Evolutionary conservation across 495 filamentous ascomycete genomes (phyloP), one percentile per base, ranked within the genome.

Genomic region (Chaetomium tenue): DNA sequence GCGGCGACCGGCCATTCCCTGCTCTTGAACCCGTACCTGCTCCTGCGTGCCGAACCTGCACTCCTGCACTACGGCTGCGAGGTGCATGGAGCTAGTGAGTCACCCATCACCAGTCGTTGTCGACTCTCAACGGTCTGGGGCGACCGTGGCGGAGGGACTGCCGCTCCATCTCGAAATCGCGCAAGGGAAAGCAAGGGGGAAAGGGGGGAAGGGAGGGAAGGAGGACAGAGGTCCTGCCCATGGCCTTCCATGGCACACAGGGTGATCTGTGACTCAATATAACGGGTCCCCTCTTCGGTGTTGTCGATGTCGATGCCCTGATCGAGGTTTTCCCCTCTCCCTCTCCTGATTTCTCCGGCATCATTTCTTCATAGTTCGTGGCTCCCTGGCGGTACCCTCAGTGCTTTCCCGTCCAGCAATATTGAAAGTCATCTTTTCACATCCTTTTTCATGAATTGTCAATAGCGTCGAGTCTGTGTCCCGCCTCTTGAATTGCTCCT

Each of bases 21-120:
- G 20, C 48, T 6, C 37, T 48, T 47, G n/a, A 25, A 46, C 61
- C 60, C 61, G 56, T 54, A 37, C 42, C 57, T 61, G 30, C 46
- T 57, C 33, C 62, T 71, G 70, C 70, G 66, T 66, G 63, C 60
- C 50, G 51, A 62, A 58, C 25, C 61, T 63, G 58, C 58, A 48
- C 55, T 39, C 25, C 61, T 63, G 58, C 58, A 30, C 55, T 26
- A 47, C 56, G 46, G 67, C 68, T 60, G 63, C 67, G 64, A 18
- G 55, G 54, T 48, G 44, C n/a, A 61, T 52, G 60, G 66, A 42
- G 50, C 8, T 20, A 28, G 56, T 73, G 68, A 73, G 58, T 74
- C 74, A 74, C 70, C 63, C 65, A 58, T 42, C 57, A 54, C 74
- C 74, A 76, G 61, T 74, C 72, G 54, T 67, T 71, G 48, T 70